Conservation (phyloP, 2,329 filamentous ascomycete genomes). For the Helicocarpus griseus region DNA sequence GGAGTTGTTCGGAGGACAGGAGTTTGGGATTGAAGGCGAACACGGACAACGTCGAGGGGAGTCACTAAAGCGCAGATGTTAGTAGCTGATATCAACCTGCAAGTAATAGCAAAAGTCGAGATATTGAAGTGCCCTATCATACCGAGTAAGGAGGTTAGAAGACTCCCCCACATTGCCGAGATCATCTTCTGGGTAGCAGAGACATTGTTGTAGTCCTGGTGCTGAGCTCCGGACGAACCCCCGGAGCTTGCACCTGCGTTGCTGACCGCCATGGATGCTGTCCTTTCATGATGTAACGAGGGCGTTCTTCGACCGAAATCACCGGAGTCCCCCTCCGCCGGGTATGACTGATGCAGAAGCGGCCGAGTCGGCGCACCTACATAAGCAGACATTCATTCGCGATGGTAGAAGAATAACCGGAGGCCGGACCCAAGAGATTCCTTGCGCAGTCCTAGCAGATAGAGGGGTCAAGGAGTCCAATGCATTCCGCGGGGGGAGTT, state of each 20-base stretch:
- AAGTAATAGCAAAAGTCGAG: no score
- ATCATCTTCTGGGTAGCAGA: constrained; percentile 87
- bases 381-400: constrained; percentile 17
- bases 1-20: constrained; percentile 34
- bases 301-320: constrained; percentile 8
- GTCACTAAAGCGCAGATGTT: constrained; percentile 58
- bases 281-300: constrained; percentile 25
- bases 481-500: background rate
- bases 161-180: constrained; percentile 80
- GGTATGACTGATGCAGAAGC: constrained; percentile 16
- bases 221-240: constrained; percentile 14
- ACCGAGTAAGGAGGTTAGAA: constrained; percentile 85
- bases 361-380: constrained; percentile 13
- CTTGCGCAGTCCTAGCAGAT: background rate
- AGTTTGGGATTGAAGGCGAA: constrained; percentile 81
- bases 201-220: constrained; percentile 42
- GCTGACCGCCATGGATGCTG: constrained; percentile 23
- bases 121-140: constrained; percentile 25
- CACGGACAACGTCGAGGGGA: constrained; percentile 90
- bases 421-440: background rate
- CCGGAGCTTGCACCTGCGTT: constrained; percentile 14
- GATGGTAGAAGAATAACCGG: background rate
- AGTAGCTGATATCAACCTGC: background rate
- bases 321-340: constrained; percentile 5
- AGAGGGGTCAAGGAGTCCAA: background rate